Conservation (phyloP, 768 basidiomycete genomes). For the Pisolithus marmoratus region DNA sequence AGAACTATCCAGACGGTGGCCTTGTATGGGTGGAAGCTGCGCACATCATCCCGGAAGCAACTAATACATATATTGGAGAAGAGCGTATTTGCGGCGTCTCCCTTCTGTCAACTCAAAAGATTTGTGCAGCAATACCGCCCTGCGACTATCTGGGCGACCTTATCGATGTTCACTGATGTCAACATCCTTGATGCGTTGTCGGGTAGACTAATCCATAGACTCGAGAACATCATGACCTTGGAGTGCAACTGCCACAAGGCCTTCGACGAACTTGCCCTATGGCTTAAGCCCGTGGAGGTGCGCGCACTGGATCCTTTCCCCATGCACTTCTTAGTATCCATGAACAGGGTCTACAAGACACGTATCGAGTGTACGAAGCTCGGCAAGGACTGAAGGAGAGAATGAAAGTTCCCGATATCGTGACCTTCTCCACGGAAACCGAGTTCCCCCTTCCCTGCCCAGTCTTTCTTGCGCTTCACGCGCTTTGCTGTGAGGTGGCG, state of each 20-base stretch:
- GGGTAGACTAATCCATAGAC: constrained; percentile 21
- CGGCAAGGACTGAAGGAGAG: not conserved
- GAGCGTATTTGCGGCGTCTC: no score
- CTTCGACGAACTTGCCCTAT: not conserved
- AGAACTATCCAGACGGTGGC: no score
- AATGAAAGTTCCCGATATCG: not conserved
- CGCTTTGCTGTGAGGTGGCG: constrained; percentile 8
- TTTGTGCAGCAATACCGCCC: not conserved
- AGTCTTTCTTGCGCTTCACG: constrained; percentile 4
- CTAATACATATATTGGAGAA: no score
- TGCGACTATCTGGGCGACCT: constrained; percentile 2
- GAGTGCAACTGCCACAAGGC: not conserved
- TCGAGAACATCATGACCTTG: constrained; percentile 12
- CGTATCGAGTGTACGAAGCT: not conserved
- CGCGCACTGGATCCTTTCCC: not conserved
- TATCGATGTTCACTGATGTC: constrained; percentile 8
- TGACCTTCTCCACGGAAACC: not conserved
- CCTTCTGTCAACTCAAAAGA: no score
- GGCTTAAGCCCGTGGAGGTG: not conserved
- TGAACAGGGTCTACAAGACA: no score
- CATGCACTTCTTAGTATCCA: not conserved
- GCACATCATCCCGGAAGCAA: no score
- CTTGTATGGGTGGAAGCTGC: no score
- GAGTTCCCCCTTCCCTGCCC: not conserved
- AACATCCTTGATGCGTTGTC: constrained; percentile 23